Percentiles rank a stretch among this genome's conserved stretches.
Conservation (phyloP, 2,329 filamentous ascomycete genomes). For the Hirsutella rhossiliensis region DNA sequence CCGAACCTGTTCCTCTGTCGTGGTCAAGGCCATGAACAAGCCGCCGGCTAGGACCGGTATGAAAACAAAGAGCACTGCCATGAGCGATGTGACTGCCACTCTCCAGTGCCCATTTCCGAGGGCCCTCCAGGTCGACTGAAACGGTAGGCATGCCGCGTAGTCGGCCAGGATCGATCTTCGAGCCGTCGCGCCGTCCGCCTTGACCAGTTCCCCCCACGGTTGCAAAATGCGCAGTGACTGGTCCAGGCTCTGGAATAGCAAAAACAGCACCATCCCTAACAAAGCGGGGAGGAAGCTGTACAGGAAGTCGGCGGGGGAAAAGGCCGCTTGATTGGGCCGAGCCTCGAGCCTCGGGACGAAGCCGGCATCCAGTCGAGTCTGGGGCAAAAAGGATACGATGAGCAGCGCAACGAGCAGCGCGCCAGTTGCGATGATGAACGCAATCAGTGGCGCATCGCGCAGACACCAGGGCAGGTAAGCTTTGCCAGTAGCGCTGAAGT, state of each 20-base stretch:
- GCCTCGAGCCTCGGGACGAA: conserved; percentile 60
- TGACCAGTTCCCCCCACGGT: conserved; percentile 54
- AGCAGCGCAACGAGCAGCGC: conserved; percentile 59
- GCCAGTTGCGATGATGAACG: conserved; percentile 49
- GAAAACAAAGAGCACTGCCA: conserved; percentile 46
- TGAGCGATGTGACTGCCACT: conserved; percentile 47
- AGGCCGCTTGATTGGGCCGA: conserved; percentile 48
- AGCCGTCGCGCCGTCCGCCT: conserved; percentile 46
- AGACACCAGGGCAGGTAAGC: conserved; percentile 71
- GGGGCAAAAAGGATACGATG: conserved; percentile 65
- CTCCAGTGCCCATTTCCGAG: conserved; percentile 51
- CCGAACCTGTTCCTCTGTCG: conserved; percentile 33
- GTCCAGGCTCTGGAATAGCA: conserved; percentile 56
- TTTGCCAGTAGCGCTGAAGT: conserved; percentile 23
- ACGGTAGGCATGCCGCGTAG: conserved; percentile 54
- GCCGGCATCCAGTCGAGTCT: conserved; percentile 51
- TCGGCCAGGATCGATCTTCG: conserved; percentile 55
- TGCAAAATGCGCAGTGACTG: conserved; percentile 52
- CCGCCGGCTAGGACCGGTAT: conserved; percentile 59
- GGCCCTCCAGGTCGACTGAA: conserved; percentile 47
- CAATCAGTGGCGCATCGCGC: conserved; percentile 50
- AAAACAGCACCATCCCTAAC: conserved; percentile 54
- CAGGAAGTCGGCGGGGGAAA: conserved; percentile 79
- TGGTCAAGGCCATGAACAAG: conserved; percentile 61
- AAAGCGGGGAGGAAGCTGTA: conserved; percentile 66